phyloP scores from a whole-genome alignment of 2,329 filamentous ascomycete genomes.

The Monosporascus sp. region DNA sequence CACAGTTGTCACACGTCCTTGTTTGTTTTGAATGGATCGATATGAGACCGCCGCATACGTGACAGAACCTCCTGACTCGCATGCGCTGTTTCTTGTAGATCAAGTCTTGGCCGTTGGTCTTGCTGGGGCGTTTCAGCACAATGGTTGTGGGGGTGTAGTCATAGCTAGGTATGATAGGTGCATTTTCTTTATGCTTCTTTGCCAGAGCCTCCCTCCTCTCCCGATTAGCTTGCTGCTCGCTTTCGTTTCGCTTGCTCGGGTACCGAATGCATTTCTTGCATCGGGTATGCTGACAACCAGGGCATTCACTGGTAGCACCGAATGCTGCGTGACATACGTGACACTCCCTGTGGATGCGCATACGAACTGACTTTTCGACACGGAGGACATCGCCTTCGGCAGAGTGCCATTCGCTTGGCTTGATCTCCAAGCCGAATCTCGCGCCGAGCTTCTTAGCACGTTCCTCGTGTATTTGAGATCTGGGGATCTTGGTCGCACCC shows the following conservation, averaged over 20 bases:
- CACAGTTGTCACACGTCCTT: constrained; percentile 58
- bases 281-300: constrained; percentile 70
- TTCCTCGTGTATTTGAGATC: constrained; percentile 49
- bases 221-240: constrained; percentile 47
- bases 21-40: constrained; percentile 43
- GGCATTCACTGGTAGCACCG: constrained; percentile 66
- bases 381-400: constrained; percentile 53
- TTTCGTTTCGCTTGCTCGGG: constrained; percentile 60
- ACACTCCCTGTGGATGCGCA: constrained; percentile 74
- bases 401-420: constrained; percentile 47
- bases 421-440: constrained; percentile 51
- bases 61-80: constrained; percentile 70
- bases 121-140: constrained; percentile 58
- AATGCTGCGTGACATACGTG: constrained; percentile 76
- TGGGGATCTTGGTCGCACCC: constrained; percentile 36
- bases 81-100: constrained; percentile 68
- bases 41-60: constrained; percentile 65
- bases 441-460: constrained; percentile 51
- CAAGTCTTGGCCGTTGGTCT: constrained; percentile 63
- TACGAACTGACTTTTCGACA: constrained; percentile 70
- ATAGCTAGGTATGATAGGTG: constrained; percentile 47
- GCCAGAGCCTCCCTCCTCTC: constrained; percentile 43
- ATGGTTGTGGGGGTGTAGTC: constrained; percentile 44
- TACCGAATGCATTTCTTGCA: constrained; percentile 77
- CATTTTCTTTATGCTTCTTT: constrained; percentile 54